Evolutionary conservation across 2,329 filamentous ascomycete species (phyloP).

Genomic region (Apiospora saccharicola): DNA sequence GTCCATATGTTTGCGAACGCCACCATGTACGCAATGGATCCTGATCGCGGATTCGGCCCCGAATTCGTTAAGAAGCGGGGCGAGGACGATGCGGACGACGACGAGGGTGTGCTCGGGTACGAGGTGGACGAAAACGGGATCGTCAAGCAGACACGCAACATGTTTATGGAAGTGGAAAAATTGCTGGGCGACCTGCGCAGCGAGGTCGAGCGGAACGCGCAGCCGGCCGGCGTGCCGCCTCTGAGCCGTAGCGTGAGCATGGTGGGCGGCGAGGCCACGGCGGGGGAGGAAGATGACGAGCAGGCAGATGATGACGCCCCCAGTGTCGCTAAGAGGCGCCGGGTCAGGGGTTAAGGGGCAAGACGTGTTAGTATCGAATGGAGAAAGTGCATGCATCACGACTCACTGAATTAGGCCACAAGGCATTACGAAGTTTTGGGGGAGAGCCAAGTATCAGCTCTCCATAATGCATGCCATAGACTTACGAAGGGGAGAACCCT

Average conservation of each 20-base stretch:
- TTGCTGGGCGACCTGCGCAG: slow-evolving; percentile 78
- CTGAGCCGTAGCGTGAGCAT: slow-evolving; percentile 42
- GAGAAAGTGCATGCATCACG: not conserved
- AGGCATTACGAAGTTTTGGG: not conserved
- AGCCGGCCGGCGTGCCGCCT: slow-evolving; percentile 40
- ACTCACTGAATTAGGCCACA: not conserved
- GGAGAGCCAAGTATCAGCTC: not conserved
- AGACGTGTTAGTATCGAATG: not conserved
- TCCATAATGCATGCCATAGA: not conserved
- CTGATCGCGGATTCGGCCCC: slow-evolving; percentile 72
- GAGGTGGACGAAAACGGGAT: slow-evolving; percentile 83
- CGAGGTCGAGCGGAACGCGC: slow-evolving; percentile 62
- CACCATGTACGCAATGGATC: slow-evolving; percentile 96
- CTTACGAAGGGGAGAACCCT: not conserved
- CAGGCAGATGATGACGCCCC: slow-evolving; percentile 48
- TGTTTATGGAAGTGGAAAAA: slow-evolving; percentile 88
- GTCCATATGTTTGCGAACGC: slow-evolving; percentile 98
- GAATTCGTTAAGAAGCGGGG: slow-evolving; percentile 58
- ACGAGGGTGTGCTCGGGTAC: slow-evolving; percentile 60
- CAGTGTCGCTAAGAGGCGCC: slow-evolving; percentile 42
- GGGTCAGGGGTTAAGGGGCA: slow-evolving; percentile 38
- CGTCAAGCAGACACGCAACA: slow-evolving; percentile 85
- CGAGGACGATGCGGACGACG: slow-evolving; percentile 44
- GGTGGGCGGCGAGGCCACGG: slow-evolving; percentile 50
- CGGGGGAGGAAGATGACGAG: slow-evolving; percentile 58